phyloP scores from a whole-genome alignment of 805 yeast species.

The Kuraishia piskuri region DNA sequence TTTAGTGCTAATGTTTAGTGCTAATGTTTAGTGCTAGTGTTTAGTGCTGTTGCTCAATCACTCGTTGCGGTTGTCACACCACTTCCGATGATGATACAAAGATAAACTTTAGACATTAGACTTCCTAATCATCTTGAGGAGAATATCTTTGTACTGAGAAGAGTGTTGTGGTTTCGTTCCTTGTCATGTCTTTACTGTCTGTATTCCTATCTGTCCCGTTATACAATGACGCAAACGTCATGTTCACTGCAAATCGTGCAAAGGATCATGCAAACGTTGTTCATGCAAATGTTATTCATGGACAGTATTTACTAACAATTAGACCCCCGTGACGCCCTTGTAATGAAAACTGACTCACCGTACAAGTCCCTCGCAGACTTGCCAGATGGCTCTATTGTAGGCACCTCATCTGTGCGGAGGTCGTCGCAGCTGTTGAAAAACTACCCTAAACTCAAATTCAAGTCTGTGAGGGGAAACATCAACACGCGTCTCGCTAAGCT shows the following conservation, averaged over 20 bases:
- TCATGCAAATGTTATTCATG: neutral
- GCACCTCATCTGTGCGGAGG: constrained; percentile 91
- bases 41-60: no score
- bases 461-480: constrained; percentile 77
- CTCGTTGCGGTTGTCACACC: neutral
- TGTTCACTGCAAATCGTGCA: no score
- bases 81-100: constrained; percentile 18
- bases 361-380: constrained; percentile 62
- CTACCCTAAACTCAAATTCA: constrained; percentile 70
- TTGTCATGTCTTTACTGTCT: no score
- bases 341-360: constrained; percentile 59
- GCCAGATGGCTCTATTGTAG: constrained; percentile 81
- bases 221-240: no score
- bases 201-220: no score
- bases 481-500: constrained; percentile 77
- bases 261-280: neutral
- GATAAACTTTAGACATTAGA: constrained; percentile 27
- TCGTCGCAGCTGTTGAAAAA: constrained; percentile 80
- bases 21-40: no score
- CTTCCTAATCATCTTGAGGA: constrained; percentile 26
- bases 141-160: constrained; percentile 11
- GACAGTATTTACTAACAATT: constrained; percentile 2
- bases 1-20: no score
- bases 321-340: constrained; percentile 90
- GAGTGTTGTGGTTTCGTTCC: neutral